Base-by-base conservation (phyloP, 1,284 basidiomycete genomes). In the Ustilago nuda region DNA sequence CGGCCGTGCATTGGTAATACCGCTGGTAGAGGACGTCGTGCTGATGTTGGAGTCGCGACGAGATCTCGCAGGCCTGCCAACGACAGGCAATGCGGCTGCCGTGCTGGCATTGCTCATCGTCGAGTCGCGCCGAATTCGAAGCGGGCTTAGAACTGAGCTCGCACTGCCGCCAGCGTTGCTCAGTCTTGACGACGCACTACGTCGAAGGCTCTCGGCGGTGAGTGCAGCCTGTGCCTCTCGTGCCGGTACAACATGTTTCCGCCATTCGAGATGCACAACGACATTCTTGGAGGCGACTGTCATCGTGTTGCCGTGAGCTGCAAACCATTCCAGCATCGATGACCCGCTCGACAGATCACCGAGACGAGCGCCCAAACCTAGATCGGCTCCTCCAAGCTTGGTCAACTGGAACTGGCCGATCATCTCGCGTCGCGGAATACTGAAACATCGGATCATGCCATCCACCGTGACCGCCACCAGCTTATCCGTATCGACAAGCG, bases 401-500 rank as follows among this genome's bases (percentile, higher is more conserved):
- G 91, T 90, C 41, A 96, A 88, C 85, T 91, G 93, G 88, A 93
- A 95, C 84, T 95, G 93, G 13, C 92, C 93, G 17, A 95, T 89
- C 94, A 96, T 95, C 86, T 94, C 93, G 66, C 93, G 88, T 33
- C 88, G 85, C 91, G 92, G 90, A 80, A 95, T 95, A 3, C 92
- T 94, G 87, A 95, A 96, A 13, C 93, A 92, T 45, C 94, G 88
- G 27, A 95, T 93, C 54, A 95, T 91, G 8, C 93, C 94, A 86
- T 96, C 94, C 74, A 96, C 93, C 0, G 94, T 95, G 23, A 95
- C 92, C 61, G 94, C 90, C 11, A 95, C 91, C 32, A 96, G 91
- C 51, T 92, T 89, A 56, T 88, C 86, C 11, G 87, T 84, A 39
- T 88, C 88, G 45, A 95, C 90, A 43, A 96, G 90, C 85, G 94